Conservation (phyloP, 805 yeast genomes). For the Blastobotrys chiropterorum region DNA sequence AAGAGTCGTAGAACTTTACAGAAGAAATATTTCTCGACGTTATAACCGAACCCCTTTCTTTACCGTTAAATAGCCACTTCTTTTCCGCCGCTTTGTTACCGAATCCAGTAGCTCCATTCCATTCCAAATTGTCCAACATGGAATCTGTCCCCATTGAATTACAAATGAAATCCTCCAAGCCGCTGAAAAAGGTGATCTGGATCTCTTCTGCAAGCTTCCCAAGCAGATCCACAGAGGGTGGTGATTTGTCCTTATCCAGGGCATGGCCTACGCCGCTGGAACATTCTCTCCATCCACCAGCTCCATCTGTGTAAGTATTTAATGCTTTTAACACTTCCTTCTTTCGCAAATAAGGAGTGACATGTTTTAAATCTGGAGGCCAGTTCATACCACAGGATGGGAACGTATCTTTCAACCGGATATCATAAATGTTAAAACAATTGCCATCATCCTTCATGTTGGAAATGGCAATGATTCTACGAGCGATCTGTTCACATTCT, state of each 20-base stretch:
- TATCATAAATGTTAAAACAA: slow-evolving; percentile 83
- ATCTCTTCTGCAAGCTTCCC: slow-evolving; percentile 54
- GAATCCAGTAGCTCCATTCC: slow-evolving; percentile 48
- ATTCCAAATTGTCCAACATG: slow-evolving; percentile 52
- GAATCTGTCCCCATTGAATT: slow-evolving; percentile 70
- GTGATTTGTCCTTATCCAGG: slow-evolving; percentile 47
- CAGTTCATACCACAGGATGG: slow-evolving; percentile 91
- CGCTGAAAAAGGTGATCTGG: slow-evolving; percentile 72
- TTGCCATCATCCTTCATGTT: slow-evolving; percentile 14
- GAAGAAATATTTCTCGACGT: slow-evolving; percentile 71
- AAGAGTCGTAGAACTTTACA: slow-evolving; percentile 64
- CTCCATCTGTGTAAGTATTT: slow-evolving; percentile 38
- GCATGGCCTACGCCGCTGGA: slow-evolving; percentile 46
- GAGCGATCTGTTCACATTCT: slow-evolving; percentile 39
- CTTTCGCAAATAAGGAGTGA: slow-evolving; percentile 45
- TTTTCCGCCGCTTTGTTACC: slow-evolving; percentile 23
- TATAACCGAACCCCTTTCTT: slow-evolving; percentile 39
- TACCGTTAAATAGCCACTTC: slow-evolving; percentile 44
- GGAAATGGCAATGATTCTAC: slow-evolving; percentile 29
- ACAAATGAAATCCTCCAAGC: slow-evolving; percentile 85
- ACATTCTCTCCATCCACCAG: slow-evolving; percentile 72
- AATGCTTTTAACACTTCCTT: slow-evolving; percentile 43
- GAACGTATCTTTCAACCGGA: slow-evolving; percentile 57
- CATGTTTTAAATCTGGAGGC: slow-evolving; percentile 60
- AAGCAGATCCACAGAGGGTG: slow-evolving; percentile 59